Percentiles rank a stretch among this genome's conserved stretches.
These are phyloP conservation scores for Populus hybrid DNA, from an alignment of 441 rosid genomes.

Conservation along the genomic window DNA sequence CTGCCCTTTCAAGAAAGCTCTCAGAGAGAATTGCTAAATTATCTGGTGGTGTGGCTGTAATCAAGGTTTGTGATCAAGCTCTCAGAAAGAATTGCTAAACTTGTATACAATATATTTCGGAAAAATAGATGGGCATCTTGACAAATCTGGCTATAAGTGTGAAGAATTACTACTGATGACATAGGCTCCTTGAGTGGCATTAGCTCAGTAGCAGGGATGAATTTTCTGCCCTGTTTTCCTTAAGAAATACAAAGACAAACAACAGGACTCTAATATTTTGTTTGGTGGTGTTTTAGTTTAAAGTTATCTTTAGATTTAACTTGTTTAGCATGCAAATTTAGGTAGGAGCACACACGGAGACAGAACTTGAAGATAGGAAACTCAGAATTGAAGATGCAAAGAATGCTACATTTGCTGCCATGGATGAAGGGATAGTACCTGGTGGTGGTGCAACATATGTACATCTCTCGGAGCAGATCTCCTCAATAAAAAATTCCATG, in stretches of 20 bases:
- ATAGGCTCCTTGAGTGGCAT: background rate
- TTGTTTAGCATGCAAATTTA: constrained; percentile 17
- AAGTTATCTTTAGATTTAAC: background rate
- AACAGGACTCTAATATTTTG: background rate
- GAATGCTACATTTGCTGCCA: constrained; percentile 85
- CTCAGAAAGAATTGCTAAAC: background rate
- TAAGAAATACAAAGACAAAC: background rate
- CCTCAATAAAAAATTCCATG: constrained; percentile 44
- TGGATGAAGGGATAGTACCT: constrained; percentile 85
- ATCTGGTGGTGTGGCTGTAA: constrained; percentile 76
- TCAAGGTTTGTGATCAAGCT: constrained; percentile 51
- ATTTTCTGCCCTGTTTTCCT: background rate
- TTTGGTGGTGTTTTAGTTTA: background rate
- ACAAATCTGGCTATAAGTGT: background rate
- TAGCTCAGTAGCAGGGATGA: background rate
- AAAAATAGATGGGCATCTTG: background rate
- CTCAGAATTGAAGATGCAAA: constrained; percentile 85
- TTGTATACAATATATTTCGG: background rate
- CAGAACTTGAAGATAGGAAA: constrained; percentile 84
- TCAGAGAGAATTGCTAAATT: constrained; percentile 85
- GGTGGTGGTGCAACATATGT: constrained; percentile 78
- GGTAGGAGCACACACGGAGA: constrained; percentile 88
- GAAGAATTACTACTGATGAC: background rate
- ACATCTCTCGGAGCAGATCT: constrained; percentile 59
- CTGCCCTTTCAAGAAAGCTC: constrained; percentile 58